phyloP scores from a whole-genome alignment of 1,139 yeast genomes.

The Debaryomyces sp. region DNA sequence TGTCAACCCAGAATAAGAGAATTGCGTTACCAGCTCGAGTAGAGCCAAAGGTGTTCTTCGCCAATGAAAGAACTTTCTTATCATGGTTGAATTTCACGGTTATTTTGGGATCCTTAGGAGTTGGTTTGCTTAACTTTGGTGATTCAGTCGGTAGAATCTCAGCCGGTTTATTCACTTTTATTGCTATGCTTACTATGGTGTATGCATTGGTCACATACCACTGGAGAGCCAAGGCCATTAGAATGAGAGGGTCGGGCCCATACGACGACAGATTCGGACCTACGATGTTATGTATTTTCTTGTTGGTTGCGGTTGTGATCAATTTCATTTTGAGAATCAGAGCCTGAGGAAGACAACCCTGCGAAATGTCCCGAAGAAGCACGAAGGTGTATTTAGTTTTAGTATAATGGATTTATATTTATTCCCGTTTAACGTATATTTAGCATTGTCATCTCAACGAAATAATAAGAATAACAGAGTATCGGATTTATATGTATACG shows the following conservation, averaged over 20 bases:
- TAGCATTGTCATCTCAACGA: neutral
- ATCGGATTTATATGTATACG: neutral
- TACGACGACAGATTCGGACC: conserved; percentile 99
- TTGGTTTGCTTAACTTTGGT: conserved; percentile 94
- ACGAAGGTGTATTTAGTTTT: neutral
- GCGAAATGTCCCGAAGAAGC: neutral
- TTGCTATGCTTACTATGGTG: conserved; percentile 96
- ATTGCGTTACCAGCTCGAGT: conserved; percentile 97
- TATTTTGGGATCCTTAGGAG: conserved; percentile 93
- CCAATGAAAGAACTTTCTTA: conserved; percentile 96
- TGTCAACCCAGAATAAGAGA: conserved; percentile 58
- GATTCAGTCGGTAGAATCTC: conserved; percentile 90
- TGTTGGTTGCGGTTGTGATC: conserved; percentile 88
- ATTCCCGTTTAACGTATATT: neutral
- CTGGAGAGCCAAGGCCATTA: conserved; percentile 99
- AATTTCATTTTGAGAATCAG: conserved; percentile 86
- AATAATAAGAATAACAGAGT: neutral
- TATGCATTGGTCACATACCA: conserved; percentile 95
- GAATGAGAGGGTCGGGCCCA: conserved; percentile 97
- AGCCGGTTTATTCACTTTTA: conserved; percentile 90
- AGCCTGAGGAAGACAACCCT: conserved; percentile 27
- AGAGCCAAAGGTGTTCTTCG: conserved; percentile 98
- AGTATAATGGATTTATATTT: neutral
- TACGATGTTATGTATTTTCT: conserved; percentile 94
- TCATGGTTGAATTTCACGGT: conserved; percentile 99